Evolutionary conservation across 2,329 filamentous ascomycete species (phyloP), one percentile per base, ranked within the genome.

Genomic region (Aureobasidium musti): DNA sequence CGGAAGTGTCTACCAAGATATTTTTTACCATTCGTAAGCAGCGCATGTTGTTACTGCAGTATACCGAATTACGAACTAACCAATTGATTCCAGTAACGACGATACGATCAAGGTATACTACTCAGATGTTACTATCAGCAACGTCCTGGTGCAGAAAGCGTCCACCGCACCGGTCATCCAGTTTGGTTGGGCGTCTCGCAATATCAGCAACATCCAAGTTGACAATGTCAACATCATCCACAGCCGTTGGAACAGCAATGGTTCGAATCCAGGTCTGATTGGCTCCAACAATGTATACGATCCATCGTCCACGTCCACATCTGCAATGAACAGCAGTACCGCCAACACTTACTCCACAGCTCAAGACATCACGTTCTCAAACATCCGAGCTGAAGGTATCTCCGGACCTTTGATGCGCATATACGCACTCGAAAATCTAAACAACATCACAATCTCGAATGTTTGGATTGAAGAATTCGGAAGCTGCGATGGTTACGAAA

Each of bases 171-270:
- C 59, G 8, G 14, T 63, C 11, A 49, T 63, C 19, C 59, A 63
- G 19, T 63, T 63, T 7, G 59, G 59, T 33, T 63, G 59, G 59
- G 59, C 59, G 28, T 26, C 43, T 30, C 43, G 59, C n/a, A 63
- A 63, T 39, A 21, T 63, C n/a, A 50, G 37, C 30, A 23, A 50
- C 13, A 45, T 63, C 10, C 49, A 13, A n/a, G 59, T 63, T 10
- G 37, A 28, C 43, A 35, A 41, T 26, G 35, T 63, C 30, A 39
- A 49, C 14, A 41, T 63, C n/a, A 50, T 63, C 6, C 59, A 63
- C 59, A 63, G 59, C 19, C 59, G 59, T 26, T 63, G 59, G 59
- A 63, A 63, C 21, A 63, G 59, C 30, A 63, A 63, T 41, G 30
- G 30, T 13, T 63, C 59, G 14, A 63, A 63, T 14, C 59, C 59